Base-by-base conservation (phyloP, 2,329 filamentous ascomycete genomes). In the Diaporthe capsici region DNA sequence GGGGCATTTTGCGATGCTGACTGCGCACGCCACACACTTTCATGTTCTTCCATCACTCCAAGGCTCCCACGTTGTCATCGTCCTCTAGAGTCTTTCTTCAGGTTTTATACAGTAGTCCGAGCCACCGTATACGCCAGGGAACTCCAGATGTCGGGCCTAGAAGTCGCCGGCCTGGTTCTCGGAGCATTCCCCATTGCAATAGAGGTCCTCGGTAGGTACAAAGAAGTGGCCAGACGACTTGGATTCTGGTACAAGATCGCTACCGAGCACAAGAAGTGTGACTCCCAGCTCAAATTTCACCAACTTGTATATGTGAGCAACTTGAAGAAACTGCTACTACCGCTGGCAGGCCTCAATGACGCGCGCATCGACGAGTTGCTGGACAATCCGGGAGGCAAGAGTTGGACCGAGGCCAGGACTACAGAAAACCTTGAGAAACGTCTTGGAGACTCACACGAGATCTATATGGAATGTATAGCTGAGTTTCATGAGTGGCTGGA, bases 221-320 rank as follows among this genome's bases (percentile, higher is more conserved):
- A 65, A 65, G 60, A 65, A 65, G 39, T 65, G 25, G 60, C 60
- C 4, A 65, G 25, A 65, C 60, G 39, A 2, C 25, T 65, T n/a
- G 39, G 25, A 47, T 65, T 65, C 25, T 65, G 60, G 60, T 31
- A 31, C 25, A 65, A 65, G 20, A 47, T 65, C 9, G 60, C 60
- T 22, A 39, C 25, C 13, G 39, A 65, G 25, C 60, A 65, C 15
- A 65, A 47, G 25, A 65, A 22, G 15, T 65, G 60, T 17, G 60
- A 65, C 15, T 47, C 60, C 1, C 39, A 65, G 25, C 60, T 65
- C 25, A 47, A 31, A 31, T 65, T 9, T 31, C 60, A 65, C 15
- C 60, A 5, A 10, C 13, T 65, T 20, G 13, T 47, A 5, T 65
- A 65, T 8, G 17, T 47, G 15, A 22, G 6, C 9, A 65, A 65